Evolutionary conservation across 2,329 filamentous ascomycete species (phyloP).

Genomic region (Gnomoniopsis smithogilvyi): DNA sequence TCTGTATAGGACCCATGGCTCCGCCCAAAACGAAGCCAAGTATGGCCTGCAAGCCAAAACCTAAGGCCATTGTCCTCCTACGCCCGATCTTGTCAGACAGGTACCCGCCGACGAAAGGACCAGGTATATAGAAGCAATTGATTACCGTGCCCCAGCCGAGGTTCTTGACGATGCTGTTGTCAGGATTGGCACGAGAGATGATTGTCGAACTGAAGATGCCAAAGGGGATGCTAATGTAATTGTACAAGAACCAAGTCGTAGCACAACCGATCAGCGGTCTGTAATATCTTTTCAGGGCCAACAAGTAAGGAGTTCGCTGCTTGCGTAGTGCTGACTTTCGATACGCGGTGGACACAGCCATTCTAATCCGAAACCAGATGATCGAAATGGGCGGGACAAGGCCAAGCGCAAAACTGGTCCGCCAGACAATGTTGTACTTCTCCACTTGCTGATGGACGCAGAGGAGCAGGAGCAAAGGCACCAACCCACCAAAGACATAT

Average conservation of each 20-base stretch:
- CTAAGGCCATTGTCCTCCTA: conserved; percentile 47
- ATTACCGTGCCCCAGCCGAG: conserved; percentile 44
- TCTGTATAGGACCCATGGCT: conserved; percentile 40
- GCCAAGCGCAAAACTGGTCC: conserved; percentile 47
- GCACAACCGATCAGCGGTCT: conserved; percentile 45
- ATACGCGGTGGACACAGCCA: conserved; percentile 48
- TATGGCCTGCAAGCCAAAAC: conserved; percentile 40
- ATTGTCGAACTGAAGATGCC: conserved; percentile 54
- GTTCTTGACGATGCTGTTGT: conserved; percentile 38
- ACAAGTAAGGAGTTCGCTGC: conserved; percentile 42
- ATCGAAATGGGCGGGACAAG: conserved; percentile 46
- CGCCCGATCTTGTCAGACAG: conserved; percentile 48
- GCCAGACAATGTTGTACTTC: conserved; percentile 45
- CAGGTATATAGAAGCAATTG: conserved; percentile 49
- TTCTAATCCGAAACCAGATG: conserved; percentile 50
- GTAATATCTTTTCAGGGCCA: conserved; percentile 46
- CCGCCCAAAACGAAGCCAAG: conserved; percentile 49
- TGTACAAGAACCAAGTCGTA: conserved; percentile 49
- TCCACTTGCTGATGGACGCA: conserved; percentile 42
- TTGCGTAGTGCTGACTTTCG: conserved; percentile 43
- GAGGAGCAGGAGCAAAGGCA: conserved; percentile 48
- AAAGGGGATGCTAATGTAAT: conserved; percentile 54
- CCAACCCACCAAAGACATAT: conserved; percentile 46
- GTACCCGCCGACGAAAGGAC: conserved; percentile 43
- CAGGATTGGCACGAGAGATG: conserved; percentile 37